Percentiles rank a stretch among this genome's conserved stretches.
Conservation (phyloP, 768 basidiomycete genomes). For the Termitomyces sp. region DNA sequence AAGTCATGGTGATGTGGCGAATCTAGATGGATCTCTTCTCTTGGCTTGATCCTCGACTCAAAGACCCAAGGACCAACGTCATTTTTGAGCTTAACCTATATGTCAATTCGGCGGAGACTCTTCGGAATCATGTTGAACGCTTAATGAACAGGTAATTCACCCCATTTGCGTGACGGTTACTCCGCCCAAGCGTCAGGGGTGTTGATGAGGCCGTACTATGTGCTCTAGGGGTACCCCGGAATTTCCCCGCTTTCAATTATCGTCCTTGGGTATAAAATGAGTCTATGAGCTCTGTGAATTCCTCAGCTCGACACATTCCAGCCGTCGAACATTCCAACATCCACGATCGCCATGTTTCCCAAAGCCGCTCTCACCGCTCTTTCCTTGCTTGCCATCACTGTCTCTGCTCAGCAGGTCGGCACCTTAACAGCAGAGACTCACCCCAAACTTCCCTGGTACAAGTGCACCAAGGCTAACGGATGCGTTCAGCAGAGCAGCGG, state of each 20-base stretch:
- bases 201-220: neutral
- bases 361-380: conserved; percentile 33
- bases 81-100: neutral
- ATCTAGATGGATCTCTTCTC: neutral
- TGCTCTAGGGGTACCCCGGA: conserved; percentile 3
- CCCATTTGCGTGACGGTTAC: neutral
- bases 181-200: neutral
- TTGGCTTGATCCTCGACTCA: neutral
- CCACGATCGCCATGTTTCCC: conserved; percentile 27
- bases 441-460: conserved; percentile 31
- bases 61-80: neutral
- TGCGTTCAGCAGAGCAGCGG: conserved; percentile 33
- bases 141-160: neutral
- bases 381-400: conserved; percentile 23
- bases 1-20: neutral
- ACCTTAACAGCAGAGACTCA: conserved; percentile 33
- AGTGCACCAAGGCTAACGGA: conserved; percentile 37
- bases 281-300: neutral
- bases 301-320: neutral
- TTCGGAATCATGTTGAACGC: neutral
- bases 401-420: conserved; percentile 43
- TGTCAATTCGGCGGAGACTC: neutral
- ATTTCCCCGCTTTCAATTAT: neutral
- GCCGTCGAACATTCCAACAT: neutral
- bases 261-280: neutral